Evolutionary conservation across 2,329 filamentous ascomycete species (phyloP), one percentile per base, ranked within the genome.

Genomic region (Alternaria incomplexa): DNA sequence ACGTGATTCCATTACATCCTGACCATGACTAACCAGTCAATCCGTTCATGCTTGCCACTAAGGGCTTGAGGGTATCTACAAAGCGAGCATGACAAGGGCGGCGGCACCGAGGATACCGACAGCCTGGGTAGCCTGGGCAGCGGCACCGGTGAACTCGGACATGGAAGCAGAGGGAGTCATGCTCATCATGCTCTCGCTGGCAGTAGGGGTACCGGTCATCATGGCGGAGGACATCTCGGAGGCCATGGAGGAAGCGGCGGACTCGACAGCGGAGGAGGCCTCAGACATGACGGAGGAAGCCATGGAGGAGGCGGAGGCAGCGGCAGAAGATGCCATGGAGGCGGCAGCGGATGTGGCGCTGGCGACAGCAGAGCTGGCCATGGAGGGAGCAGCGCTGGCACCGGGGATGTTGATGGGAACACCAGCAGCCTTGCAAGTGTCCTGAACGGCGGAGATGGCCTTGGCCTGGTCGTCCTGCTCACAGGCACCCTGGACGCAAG

Each of bases 401-500:
- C 53, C 36, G n/a, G 77, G 73, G 48, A 79, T 71, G 50, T 56
- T 56, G 59, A 80, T 70, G 57, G 73, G 69, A 12, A 69, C 70
- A 58, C 78, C 79, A 45, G 72, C 73, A 11, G 72, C 70, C 23
- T 62, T 20, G 73, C 78, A 81, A n/a, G 77, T 76, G 17, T 62
- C 58, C 62, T 74, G 61, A 50, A 80, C 76, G 20, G 70, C 74
- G 8, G 62, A 43, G 62, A 78, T 73, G 64, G 74, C 71, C 25
- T 67, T 57, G 47, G 63, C 71, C 66, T 82, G 80, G 64, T 84
- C 82, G 0, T 68, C 63, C 17, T 73, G 44, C 7, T 66, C 66
- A 74, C 84, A 85, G 20, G 78, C 77, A 36, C 74, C 71, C 72
- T 83, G 56, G 26, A 85, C 83, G 62, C 84, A 86, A 46, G 84